These are phyloP conservation scores for Cyclostephanos tholiformis DNA, from an alignment of 108 stramenopile species.

Conservation along the genomic window DNA sequence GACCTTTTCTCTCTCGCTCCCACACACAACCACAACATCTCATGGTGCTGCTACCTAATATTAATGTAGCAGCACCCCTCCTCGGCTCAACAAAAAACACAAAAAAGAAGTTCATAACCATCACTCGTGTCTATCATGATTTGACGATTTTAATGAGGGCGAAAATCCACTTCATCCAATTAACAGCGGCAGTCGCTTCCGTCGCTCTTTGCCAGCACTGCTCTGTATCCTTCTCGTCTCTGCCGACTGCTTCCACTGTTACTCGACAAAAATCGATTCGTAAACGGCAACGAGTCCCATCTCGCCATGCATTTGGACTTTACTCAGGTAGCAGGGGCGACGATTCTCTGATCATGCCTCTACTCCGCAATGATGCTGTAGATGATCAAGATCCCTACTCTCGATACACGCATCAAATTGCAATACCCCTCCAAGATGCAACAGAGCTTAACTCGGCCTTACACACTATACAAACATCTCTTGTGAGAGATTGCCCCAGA, in stretches of 20 bases:
- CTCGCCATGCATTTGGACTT: neutral
- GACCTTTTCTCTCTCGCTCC: too few relatives aligned
- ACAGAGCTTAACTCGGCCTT: conserved; percentile 74
- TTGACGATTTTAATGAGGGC: too few relatives aligned
- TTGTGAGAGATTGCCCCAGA: conserved; percentile 80
- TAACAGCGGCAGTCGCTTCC: neutral
- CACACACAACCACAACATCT: too few relatives aligned
- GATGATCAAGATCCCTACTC: conserved; percentile 37
- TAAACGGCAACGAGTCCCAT: neutral
- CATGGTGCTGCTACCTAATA: too few relatives aligned
- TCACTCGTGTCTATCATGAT: too few relatives aligned
- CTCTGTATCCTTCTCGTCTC: neutral
- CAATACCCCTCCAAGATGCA: conserved; percentile 73
- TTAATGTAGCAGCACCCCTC: too few relatives aligned
- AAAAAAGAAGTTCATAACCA: too few relatives aligned
- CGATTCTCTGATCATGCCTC: conserved; percentile 12
- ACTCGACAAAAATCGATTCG: neutral
- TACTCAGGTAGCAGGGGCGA: neutral
- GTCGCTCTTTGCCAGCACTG: neutral
- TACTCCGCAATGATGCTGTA: conserved; percentile 13
- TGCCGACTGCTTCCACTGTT: neutral
- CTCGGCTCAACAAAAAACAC: too few relatives aligned
- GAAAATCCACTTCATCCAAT: neutral
- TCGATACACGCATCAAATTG: conserved; percentile 69
- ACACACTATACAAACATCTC: conserved; percentile 75